Percentiles rank a stretch among this genome's conserved stretches.
These are phyloP conservation scores for Paramicrosporidium saccamoebae DNA, from an alignment of 371 early-diverging fungal genomes.

Conservation along the genomic window DNA sequence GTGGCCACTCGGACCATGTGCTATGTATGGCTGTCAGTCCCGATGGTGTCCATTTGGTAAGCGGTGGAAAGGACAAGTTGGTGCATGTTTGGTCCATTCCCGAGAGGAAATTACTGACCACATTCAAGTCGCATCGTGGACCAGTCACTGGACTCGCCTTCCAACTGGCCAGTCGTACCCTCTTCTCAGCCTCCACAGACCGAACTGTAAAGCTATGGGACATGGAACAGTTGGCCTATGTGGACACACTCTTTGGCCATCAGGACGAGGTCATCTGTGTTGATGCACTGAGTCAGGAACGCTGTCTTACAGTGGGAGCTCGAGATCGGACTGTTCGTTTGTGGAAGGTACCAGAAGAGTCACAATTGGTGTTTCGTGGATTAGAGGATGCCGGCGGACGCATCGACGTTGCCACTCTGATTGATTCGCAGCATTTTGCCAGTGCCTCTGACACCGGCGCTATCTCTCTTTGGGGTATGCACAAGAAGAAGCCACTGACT, in stretches of 20 bases:
- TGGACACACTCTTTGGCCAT: conserved; percentile 91
- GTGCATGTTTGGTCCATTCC: conserved; percentile 61
- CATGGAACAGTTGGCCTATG: conserved; percentile 48
- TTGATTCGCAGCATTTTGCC: conserved; percentile 63
- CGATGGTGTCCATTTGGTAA: conserved; percentile 43
- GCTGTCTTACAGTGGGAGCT: conserved; percentile 64
- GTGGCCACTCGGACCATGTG: conserved; percentile 57
- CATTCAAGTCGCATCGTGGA: conserved; percentile 70
- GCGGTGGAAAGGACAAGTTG: conserved; percentile 55
- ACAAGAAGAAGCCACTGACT: conserved; percentile 59
- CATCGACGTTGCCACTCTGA: conserved; percentile 47
- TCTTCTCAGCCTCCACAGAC: conserved; percentile 66
- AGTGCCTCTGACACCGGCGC: conserved; percentile 51
- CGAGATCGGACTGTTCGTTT: conserved; percentile 62
- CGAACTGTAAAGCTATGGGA: conserved; percentile 87
- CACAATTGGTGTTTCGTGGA: conserved; percentile 64
- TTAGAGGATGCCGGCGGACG: conserved; percentile 17
- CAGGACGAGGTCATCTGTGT: conserved; percentile 51
- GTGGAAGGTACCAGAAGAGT: conserved; percentile 80
- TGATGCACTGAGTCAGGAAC: conserved; percentile 41
- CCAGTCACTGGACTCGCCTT: conserved; percentile 56
- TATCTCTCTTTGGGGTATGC: conserved; percentile 59
- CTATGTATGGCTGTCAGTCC: conserved; percentile 36
- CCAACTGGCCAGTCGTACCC: conserved; percentile 18
- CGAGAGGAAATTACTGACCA: conserved; percentile 22